phyloP scores from a whole-genome alignment of 129 eudicot genomes.

The Silybum marianum region DNA sequence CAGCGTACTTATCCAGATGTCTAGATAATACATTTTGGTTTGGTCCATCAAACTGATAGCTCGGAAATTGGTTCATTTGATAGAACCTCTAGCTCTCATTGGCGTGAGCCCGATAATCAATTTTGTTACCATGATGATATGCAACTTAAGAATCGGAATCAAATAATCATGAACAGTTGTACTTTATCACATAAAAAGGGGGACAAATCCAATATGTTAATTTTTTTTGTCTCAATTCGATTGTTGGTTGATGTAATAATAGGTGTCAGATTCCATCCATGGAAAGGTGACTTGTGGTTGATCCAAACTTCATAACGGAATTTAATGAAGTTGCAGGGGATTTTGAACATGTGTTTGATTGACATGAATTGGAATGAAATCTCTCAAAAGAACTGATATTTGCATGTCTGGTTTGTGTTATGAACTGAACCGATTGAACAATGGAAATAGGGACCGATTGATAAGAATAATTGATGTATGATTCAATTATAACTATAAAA shows the following conservation, averaged over 20 bases:
- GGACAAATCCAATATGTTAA: background rate
- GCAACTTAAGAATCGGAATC: no score
- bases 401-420: no score
- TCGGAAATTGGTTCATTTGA: background rate
- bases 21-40: background rate
- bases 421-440: no score
- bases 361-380: no score
- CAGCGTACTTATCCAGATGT: background rate
- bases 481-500: no score
- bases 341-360: no score
- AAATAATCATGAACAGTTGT: no score
- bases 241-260: background rate
- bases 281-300: background rate
- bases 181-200: no score
- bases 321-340: background rate
- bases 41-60: background rate
- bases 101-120: background rate
- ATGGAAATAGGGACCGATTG: no score
- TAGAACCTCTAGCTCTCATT: background rate
- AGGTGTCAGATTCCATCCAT: background rate
- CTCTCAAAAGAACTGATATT: no score
- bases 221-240: background rate
- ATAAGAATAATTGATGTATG: no score
- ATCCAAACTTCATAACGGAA: background rate
- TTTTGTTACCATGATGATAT: background rate